Base-by-base conservation (phyloP, 371 early-diverging fungal genomes). In the Funneliformis caledonium region DNA sequence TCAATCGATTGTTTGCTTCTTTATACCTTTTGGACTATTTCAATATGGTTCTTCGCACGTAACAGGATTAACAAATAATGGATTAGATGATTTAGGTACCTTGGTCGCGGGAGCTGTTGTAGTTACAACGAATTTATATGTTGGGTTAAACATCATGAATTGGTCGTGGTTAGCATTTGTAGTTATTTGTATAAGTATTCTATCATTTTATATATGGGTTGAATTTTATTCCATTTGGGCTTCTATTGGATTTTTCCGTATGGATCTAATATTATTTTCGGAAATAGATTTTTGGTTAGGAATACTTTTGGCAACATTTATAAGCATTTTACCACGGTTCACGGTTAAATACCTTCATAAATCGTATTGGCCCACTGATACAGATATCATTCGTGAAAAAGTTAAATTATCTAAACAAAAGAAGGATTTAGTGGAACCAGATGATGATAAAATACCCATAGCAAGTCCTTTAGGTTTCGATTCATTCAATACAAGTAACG, bases 1-100 rank as follows among this genome's bases (percentile, higher is more conserved):
- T 85, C 98, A 98, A 85, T 96, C 97, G 2, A 79, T 93, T 4
- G 91, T 97, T 14, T 92, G 93, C 70, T 96, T 94, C 87, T 96
- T 91, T 78, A 88, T 94, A 52, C 92, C 93, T 3, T 89, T 85
- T 67, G 86, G 84, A 82, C 81, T 90, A 74, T 72, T 89, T 76
- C 74, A 85, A 62, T 84, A 90, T 80, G 84, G 92, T 80, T 74
- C 85, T 74, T 42, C 83, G 67, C 82, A 92, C 47, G 82, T 85
- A 11, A 80, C 80, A 37, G 96, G 96, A 7, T 84, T 84, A 64
- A 89, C 87, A 61, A 86, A 88, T 22, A 89, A 91, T 61, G 92
- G 93, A 82, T 82, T 91, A 64, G 90, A 93, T 74, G 91, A 93
- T 60, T 84, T 96, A 65, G 95, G 97, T 67, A 95, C 96, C 3